phyloP scores from a whole-genome alignment of 805 yeast species.

The Maudiozyma barnettii region DNA sequence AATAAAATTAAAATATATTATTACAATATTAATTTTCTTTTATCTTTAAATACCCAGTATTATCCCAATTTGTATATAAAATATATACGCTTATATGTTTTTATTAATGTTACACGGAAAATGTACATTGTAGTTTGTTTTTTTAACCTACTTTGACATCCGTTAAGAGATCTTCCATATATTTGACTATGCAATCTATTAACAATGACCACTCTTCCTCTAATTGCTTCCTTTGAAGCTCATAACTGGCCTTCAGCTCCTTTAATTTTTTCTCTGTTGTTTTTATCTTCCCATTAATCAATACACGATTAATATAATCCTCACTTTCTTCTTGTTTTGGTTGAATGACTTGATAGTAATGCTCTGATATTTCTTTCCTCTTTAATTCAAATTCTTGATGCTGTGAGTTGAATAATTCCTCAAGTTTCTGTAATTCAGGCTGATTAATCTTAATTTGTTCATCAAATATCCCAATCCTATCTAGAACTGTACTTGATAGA shows the following conservation, averaged over 20 bases:
- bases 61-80: not conserved
- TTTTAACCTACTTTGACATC: conserved; percentile 7
- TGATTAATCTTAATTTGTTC: conserved; percentile 44
- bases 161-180: conserved; percentile 27
- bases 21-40: not conserved
- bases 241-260: conserved; percentile 32
- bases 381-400: conserved; percentile 37
- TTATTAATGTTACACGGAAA: not conserved
- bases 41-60: not conserved
- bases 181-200: conserved; percentile 45
- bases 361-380: conserved; percentile 35
- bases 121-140: not conserved
- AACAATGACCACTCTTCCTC: conserved; percentile 46
- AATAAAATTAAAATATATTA: no score
- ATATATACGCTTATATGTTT: not conserved
- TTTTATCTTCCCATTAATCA: conserved; percentile 34
- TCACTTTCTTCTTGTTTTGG: conserved; percentile 42
- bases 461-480: conserved; percentile 31
- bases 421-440: conserved; percentile 34
- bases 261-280: conserved; percentile 23
- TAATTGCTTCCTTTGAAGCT: conserved; percentile 43
- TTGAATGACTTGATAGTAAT: conserved; percentile 40
- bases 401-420: conserved; percentile 30
- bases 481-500: conserved; percentile 34
- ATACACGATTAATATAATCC: conserved; percentile 33